A percentile compares a stretch with the other conserved stretches of the same genome.
These are phyloP conservation scores for Pythium utonaiense DNA, from an alignment of 352 stramenopile species.

Conservation along the genomic window DNA sequence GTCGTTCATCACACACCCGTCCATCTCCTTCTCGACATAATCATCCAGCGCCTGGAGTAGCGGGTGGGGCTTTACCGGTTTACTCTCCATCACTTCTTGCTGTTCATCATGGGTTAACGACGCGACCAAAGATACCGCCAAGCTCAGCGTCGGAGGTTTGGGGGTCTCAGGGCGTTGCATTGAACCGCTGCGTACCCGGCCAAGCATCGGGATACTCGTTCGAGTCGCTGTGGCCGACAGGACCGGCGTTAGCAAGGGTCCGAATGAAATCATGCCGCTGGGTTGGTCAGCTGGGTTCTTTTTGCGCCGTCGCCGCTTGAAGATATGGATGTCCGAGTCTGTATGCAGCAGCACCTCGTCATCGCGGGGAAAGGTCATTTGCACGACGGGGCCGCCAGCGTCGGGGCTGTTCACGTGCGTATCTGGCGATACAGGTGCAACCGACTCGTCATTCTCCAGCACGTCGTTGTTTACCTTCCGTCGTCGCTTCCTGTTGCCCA, in stretches of 20 bases:
- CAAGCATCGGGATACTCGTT: slow-evolving; percentile 1
- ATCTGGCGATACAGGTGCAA: slow-evolving; percentile 56
- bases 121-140: slow-evolving; percentile 65
- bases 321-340: slow-evolving; percentile 46
- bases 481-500: slow-evolving; percentile 38
- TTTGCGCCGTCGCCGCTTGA: slow-evolving; percentile 52
- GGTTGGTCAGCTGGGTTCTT: slow-evolving; percentile 6
- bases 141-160: slow-evolving; percentile 41
- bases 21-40: slow-evolving; percentile 56
- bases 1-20: background rate
- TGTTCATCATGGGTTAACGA: slow-evolving; percentile 71
- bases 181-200: slow-evolving; percentile 1
- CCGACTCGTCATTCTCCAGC: slow-evolving; percentile 57
- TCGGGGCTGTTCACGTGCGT: slow-evolving; percentile 68
- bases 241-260: background rate
- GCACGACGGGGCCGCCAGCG: slow-evolving; percentile 36
- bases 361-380: slow-evolving; percentile 62
- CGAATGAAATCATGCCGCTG: background rate
- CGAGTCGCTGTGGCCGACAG: background rate
- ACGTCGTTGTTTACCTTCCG: slow-evolving; percentile 39
- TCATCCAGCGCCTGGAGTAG: slow-evolving; percentile 59
- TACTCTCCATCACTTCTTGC: slow-evolving; percentile 55
- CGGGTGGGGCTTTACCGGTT: slow-evolving; percentile 62
- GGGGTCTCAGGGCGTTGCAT: slow-evolving; percentile 2
- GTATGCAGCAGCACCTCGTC: slow-evolving; percentile 30